These are phyloP conservation scores for Sisymbrium irio DNA, from an alignment of 345 rosid species.

Conservation along the genomic window DNA sequence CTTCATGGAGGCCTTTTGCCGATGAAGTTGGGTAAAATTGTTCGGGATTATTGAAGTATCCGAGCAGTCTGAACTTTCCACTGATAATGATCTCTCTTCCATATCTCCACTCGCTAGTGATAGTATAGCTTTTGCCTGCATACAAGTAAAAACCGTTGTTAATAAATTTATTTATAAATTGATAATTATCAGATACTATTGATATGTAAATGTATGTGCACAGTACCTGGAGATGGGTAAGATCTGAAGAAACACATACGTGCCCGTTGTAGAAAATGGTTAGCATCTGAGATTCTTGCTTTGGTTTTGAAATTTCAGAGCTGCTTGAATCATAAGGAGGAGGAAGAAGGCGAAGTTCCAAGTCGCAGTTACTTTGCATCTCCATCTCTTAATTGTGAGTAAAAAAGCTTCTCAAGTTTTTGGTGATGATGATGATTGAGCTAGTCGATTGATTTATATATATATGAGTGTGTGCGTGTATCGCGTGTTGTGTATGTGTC, in stretches of 20 bases:
- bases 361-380: slow-evolving; percentile 25
- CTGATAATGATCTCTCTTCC: background rate
- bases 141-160: background rate
- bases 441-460: slow-evolving; percentile 1
- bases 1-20: slow-evolving; percentile 24
- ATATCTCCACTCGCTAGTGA: slow-evolving; percentile 18
- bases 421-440: background rate
- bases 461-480: background rate
- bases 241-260: slow-evolving; percentile 17
- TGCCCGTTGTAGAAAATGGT: slow-evolving; percentile 27
- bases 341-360: slow-evolving; percentile 26
- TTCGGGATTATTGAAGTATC: background rate
- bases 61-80: background rate
- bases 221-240: slow-evolving; percentile 9
- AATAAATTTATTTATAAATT: background rate
- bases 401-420: background rate
- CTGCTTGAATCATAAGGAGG: slow-evolving; percentile 2
- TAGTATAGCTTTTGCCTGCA: slow-evolving; percentile 15
- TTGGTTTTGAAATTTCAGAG: background rate
- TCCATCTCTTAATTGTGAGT: slow-evolving; percentile 5
- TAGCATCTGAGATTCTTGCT: slow-evolving; percentile 10
- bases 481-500: slow-evolving; percentile 23
- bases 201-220: background rate
- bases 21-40: background rate
- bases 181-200: background rate